Evolutionary conservation across 2,329 filamentous ascomycete genomes (phyloP).

Genomic region (Rhynchosporium graminicola): DNA sequence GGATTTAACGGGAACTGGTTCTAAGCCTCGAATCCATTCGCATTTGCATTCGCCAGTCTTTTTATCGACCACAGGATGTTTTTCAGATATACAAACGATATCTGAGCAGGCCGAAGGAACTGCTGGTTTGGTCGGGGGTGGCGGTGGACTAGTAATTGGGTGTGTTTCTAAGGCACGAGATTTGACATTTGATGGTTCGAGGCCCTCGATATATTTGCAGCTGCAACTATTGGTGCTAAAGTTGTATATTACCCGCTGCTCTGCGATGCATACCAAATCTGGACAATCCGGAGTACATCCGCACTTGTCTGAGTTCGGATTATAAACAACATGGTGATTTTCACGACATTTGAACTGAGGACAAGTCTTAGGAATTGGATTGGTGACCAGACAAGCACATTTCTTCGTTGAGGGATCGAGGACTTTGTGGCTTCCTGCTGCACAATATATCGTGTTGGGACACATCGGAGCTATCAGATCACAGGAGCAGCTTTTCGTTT

Average conservation of each 20-base stretch:
- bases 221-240: slow-evolving; percentile 23
- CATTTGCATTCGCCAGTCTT: slow-evolving; percentile 20
- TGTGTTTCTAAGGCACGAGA: neutral
- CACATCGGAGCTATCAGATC: slow-evolving; percentile 20
- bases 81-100: slow-evolving; percentile 20
- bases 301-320: slow-evolving; percentile 27
- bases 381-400: slow-evolving; percentile 30
- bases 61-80: slow-evolving; percentile 17
- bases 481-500: slow-evolving; percentile 26
- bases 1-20: slow-evolving; percentile 8
- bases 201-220: slow-evolving; percentile 25
- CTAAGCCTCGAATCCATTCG: slow-evolving; percentile 20
- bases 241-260: slow-evolving; percentile 22
- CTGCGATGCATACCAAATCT: slow-evolving; percentile 27
- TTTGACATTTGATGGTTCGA: slow-evolving; percentile 14
- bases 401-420: slow-evolving; percentile 16
- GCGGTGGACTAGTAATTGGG: neutral
- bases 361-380: slow-evolving; percentile 24
- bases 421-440: slow-evolving; percentile 22
- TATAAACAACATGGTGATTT: slow-evolving; percentile 27
- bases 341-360: slow-evolving; percentile 28
- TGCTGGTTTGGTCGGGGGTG: neutral
- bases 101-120: neutral
- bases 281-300: slow-evolving; percentile 28
- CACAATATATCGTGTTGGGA: slow-evolving; percentile 25